phyloP scores from a whole-genome alignment of 108 stramenopile species.

The Skeletonema marinoi region DNA sequence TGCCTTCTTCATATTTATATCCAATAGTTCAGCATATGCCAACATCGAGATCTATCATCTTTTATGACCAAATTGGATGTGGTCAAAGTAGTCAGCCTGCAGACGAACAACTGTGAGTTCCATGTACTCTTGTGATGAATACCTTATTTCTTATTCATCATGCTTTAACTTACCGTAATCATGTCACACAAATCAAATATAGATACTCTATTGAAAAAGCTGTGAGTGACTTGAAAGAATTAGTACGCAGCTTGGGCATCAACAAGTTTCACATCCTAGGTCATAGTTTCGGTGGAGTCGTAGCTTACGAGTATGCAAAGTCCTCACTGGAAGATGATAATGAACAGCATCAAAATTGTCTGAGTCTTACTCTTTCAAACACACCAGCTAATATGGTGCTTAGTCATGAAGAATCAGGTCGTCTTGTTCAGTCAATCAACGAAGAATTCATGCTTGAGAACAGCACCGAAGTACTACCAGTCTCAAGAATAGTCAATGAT shows the following conservation, averaged over 20 bases:
- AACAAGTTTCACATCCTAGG: conserved; percentile 42
- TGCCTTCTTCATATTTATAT: conserved; percentile 51
- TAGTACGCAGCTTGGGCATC: conserved; percentile 26
- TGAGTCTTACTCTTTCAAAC: conserved; percentile 41
- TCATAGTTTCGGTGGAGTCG: conserved; percentile 47
- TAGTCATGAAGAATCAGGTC: conserved; percentile 34
- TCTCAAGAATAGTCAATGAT: conserved; percentile 17
- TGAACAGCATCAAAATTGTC: conserved; percentile 7
- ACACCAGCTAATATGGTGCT: conserved; percentile 41
- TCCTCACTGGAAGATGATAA: neutral
- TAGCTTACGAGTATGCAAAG: conserved; percentile 47
- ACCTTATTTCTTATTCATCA: neutral
- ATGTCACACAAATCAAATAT: neutral
- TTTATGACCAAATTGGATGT: conserved; percentile 58
- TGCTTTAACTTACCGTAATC: neutral
- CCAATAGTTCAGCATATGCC: conserved; percentile 46
- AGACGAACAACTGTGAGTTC: conserved; percentile 37
- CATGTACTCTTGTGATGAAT: neutral
- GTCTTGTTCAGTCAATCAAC: conserved; percentile 26
- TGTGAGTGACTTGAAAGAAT: conserved; percentile 29
- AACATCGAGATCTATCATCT: conserved; percentile 44
- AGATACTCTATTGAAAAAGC: conserved; percentile 44
- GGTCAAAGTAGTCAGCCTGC: conserved; percentile 37
- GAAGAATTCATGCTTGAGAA: conserved; percentile 7
- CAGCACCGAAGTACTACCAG: neutral